Evolutionary conservation across 345 rosid species (phyloP).

Genomic region (Citrus sp.): DNA sequence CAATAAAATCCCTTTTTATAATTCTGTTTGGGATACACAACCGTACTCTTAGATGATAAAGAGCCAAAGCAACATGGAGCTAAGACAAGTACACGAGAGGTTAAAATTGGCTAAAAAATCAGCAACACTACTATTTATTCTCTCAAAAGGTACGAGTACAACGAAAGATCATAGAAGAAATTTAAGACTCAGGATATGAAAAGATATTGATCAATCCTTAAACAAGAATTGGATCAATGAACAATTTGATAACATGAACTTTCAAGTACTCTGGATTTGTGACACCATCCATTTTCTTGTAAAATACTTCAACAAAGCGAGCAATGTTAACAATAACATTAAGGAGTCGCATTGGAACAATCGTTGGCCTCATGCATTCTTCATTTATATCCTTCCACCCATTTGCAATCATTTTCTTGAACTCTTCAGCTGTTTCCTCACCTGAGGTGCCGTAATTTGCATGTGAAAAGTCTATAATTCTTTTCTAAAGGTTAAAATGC

Average conservation of each 20-base stretch:
- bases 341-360: not conserved
- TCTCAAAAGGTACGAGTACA: too few relatives aligned
- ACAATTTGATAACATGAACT: not conserved
- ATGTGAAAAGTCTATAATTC: too few relatives aligned
- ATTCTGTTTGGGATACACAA: too few relatives aligned
- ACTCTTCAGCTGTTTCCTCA: not conserved
- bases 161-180: too few relatives aligned
- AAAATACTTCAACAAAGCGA: not conserved
- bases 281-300: constrained; percentile 5
- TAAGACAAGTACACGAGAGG: too few relatives aligned
- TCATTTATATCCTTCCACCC: constrained; percentile 16
- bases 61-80: too few relatives aligned
- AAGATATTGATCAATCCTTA: not conserved
- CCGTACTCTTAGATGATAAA: too few relatives aligned
- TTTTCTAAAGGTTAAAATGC: too few relatives aligned
- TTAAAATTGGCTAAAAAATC: too few relatives aligned
- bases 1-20: too few relatives aligned
- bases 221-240: not conserved
- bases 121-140: too few relatives aligned
- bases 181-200: too few relatives aligned
- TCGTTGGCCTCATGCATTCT: not conserved
- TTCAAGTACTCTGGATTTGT: constrained; percentile 8
- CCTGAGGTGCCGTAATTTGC: not conserved
- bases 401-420: not conserved
- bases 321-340: not conserved